phyloP scores from a whole-genome alignment of 208 protist species.

The Trypanosoma boissoni region DNA sequence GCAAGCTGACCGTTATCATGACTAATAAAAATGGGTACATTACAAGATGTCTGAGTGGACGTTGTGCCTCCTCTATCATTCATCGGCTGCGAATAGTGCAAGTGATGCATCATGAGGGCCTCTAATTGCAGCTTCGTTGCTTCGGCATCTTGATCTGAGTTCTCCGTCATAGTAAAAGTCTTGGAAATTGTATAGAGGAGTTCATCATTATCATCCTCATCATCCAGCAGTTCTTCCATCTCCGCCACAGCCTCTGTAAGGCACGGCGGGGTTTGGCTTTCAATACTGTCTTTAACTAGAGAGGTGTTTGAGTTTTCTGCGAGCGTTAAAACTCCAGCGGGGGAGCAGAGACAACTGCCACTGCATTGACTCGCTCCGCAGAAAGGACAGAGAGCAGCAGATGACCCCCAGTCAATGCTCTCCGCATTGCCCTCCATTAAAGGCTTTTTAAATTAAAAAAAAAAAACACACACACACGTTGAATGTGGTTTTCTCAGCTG shows the following conservation, averaged over 20 bases:
- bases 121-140: not conserved
- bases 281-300: too few relatives aligned
- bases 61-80: not conserved
- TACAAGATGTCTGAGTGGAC: too few relatives aligned
- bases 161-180: not conserved
- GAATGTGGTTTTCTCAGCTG: too few relatives aligned
- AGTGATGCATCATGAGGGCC: slow-evolving; percentile 2
- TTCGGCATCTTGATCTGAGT: not conserved
- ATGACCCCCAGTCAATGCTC: slow-evolving; percentile 5
- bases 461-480: slow-evolving; percentile 2
- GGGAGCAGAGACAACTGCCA: slow-evolving; percentile 1
- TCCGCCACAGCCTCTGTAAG: slow-evolving; percentile 3
- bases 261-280: not conserved
- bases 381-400: slow-evolving; percentile 6
- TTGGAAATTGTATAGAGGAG: not conserved
- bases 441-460: not conserved
- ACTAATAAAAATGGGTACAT: not conserved
- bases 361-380: slow-evolving; percentile 3
- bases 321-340: too few relatives aligned
- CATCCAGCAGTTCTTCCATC: not conserved
- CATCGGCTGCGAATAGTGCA: not conserved
- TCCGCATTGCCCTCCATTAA: not conserved
- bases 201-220: not conserved
- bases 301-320: too few relatives aligned
- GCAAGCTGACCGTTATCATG: not conserved